Conservation (phyloP, 2,329 filamentous ascomycete species). For the Hypoxylon sp. region DNA sequence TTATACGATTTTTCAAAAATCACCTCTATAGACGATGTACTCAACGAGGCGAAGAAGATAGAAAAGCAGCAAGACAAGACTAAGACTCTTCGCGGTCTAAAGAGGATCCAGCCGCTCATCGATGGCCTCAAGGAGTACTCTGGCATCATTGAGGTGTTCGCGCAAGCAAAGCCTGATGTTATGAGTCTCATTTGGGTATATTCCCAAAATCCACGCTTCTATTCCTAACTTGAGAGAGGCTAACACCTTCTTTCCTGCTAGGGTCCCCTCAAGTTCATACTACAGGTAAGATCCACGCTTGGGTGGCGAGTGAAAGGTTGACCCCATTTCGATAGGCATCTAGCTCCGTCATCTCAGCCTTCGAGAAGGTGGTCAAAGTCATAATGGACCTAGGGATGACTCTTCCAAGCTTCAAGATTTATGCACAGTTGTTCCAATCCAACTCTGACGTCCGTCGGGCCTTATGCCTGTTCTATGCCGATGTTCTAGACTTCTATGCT, state of each 20-base stretch:
- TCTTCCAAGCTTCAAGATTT: slow-evolving; percentile 32
- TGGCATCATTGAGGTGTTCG: slow-evolving; percentile 28
- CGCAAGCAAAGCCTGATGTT: slow-evolving; percentile 30
- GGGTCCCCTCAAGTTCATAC: slow-evolving; percentile 35
- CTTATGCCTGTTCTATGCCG: slow-evolving; percentile 29
- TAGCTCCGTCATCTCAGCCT: slow-evolving; percentile 23
- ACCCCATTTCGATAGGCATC: slow-evolving; percentile 15
- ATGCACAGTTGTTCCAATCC: slow-evolving; percentile 29
- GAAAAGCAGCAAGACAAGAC: slow-evolving; percentile 29
- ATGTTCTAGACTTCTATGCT: slow-evolving; percentile 36
- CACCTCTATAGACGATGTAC: slow-evolving; percentile 28
- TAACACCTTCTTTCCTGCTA: slow-evolving; percentile 1
- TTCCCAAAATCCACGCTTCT: background rate
- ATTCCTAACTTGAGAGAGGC: background rate
- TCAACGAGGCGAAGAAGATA: slow-evolving; percentile 25
- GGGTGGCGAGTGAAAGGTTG: background rate
- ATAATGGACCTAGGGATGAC: slow-evolving; percentile 29
- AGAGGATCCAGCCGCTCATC: slow-evolving; percentile 26
- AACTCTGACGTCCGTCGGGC: slow-evolving; percentile 25
- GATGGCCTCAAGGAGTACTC: slow-evolving; percentile 31
- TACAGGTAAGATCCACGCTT: slow-evolving; percentile 16
- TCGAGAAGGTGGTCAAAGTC: slow-evolving; percentile 34
- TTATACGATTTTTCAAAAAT: slow-evolving; percentile 35
- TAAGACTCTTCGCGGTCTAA: slow-evolving; percentile 33
- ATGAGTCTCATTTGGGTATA: slow-evolving; percentile 36